Conservation (phyloP, 345 rosid species). For the Citrus glauca region DNA sequence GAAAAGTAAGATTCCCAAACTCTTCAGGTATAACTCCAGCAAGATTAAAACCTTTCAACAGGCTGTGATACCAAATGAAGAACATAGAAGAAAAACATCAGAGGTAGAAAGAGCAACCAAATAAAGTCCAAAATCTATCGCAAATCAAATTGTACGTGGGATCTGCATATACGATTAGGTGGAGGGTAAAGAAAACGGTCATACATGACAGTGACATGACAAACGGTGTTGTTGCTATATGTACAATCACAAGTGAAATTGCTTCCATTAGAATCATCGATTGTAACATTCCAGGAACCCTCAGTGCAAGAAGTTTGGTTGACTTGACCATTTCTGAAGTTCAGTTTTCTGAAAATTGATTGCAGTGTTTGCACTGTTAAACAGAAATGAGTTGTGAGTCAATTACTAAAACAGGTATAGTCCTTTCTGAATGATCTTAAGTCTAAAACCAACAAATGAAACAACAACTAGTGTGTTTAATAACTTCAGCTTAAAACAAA, state of each 20-base stretch:
- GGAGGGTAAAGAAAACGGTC: slow-evolving; percentile 3
- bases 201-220: slow-evolving; percentile 66
- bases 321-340: slow-evolving; percentile 25
- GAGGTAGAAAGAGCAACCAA: neutral
- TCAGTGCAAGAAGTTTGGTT: slow-evolving; percentile 42
- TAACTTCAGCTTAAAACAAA: neutral
- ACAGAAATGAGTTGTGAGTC: neutral
- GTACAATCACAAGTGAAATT: slow-evolving; percentile 54
- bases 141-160: neutral
- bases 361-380: slow-evolving; percentile 45
- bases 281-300: slow-evolving; percentile 23
- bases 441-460: neutral
- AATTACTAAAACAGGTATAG: neutral
- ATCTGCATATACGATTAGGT: no score
- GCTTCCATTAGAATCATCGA: neutral
- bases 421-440: no score
- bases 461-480: neutral
- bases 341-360: slow-evolving; percentile 42
- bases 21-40: slow-evolving; percentile 67
- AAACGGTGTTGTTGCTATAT: slow-evolving; percentile 21
- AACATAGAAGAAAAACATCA: neutral
- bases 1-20: slow-evolving; percentile 50
- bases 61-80: slow-evolving; percentile 29
- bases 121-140: neutral
- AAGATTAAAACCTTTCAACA: slow-evolving; percentile 49